A percentile compares a stretch with the other conserved stretches of the same genome.
phyloP scores from a whole-genome alignment of 2,329 filamentous ascomycete genomes.

The Colletotrichum costaricense region DNA sequence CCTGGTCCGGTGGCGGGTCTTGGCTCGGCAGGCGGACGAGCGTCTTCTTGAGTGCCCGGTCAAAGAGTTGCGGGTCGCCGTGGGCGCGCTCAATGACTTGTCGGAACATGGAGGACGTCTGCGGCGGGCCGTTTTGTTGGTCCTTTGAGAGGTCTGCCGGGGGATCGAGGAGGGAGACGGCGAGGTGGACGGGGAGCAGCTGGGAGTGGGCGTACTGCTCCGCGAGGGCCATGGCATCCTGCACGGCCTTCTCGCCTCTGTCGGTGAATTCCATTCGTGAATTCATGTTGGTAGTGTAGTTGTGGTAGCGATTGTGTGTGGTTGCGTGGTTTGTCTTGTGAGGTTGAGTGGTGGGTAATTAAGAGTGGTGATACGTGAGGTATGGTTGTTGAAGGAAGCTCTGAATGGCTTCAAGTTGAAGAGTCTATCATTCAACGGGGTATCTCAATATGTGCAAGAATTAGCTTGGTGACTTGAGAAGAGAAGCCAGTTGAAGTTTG shows the following conservation, averaged over 20 bases:
- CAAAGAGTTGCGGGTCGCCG: conserved; percentile 90
- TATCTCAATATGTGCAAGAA: conserved; percentile 21
- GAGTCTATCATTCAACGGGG: conserved; percentile 32
- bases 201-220: conserved; percentile 93
- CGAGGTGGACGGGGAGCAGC: conserved; percentile 89
- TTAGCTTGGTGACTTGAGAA: conserved; percentile 4
- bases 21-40: conserved; percentile 93
- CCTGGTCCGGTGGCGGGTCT: conserved; percentile 91
- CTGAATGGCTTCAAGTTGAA: conserved; percentile 30
- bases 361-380: conserved; percentile 8
- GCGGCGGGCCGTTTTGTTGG: conserved; percentile 80
- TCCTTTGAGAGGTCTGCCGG: conserved; percentile 82
- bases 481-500: not conserved
- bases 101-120: conserved; percentile 82
- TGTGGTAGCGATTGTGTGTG: conserved; percentile 33
- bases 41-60: conserved; percentile 89
- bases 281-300: conserved; percentile 66
- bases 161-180: conserved; percentile 82
- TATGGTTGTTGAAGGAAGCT: conserved; percentile 20
- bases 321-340: conserved; percentile 23
- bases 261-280: conserved; percentile 93
- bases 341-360: not conserved
- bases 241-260: conserved; percentile 87
- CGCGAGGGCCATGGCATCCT: conserved; percentile 88
- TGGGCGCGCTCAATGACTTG: conserved; percentile 95